These are phyloP conservation scores for Termitomyces sp. DNA, from an alignment of 1,284 basidiomycete genomes.

Conservation along the genomic window DNA sequence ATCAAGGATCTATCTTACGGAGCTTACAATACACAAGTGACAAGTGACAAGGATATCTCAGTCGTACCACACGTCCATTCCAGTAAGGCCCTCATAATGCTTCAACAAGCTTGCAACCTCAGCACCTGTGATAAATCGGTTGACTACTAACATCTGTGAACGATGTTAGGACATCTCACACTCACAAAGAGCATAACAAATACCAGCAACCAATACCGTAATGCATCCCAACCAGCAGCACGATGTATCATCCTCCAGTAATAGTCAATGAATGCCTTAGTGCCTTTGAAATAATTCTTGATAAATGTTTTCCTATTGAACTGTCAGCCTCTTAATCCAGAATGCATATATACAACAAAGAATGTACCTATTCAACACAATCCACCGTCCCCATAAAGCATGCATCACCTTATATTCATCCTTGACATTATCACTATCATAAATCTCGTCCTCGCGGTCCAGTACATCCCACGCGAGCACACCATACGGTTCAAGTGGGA, in stretches of 20 bases:
- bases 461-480: conserved; percentile 60
- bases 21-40: background rate
- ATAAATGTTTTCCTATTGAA: conserved; percentile 45
- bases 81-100: conserved; percentile 41
- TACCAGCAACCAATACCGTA: conserved; percentile 59
- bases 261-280: conserved; percentile 47
- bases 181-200: conserved; percentile 17
- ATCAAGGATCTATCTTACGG: background rate
- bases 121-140: conserved; percentile 38
- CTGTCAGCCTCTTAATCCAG: background rate
- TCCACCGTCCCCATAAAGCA: conserved; percentile 72
- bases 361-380: conserved; percentile 53
- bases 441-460: conserved; percentile 69
- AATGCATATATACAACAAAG: background rate
- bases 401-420: conserved; percentile 75
- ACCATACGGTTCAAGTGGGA: conserved; percentile 57
- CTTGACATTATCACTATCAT: conserved; percentile 56
- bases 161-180: background rate
- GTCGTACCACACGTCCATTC: conserved; percentile 32
- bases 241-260: conserved; percentile 61
- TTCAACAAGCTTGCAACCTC: conserved; percentile 41
- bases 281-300: conserved; percentile 46
- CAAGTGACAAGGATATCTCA: conserved; percentile 8
- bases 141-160: conserved; percentile 39
- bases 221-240: conserved; percentile 62